A percentile compares a stretch with the other conserved stretches of the same genome.
Conservation (phyloP, 2,329 filamentous ascomycete species). For the Ophiostoma pallidulum region DNA sequence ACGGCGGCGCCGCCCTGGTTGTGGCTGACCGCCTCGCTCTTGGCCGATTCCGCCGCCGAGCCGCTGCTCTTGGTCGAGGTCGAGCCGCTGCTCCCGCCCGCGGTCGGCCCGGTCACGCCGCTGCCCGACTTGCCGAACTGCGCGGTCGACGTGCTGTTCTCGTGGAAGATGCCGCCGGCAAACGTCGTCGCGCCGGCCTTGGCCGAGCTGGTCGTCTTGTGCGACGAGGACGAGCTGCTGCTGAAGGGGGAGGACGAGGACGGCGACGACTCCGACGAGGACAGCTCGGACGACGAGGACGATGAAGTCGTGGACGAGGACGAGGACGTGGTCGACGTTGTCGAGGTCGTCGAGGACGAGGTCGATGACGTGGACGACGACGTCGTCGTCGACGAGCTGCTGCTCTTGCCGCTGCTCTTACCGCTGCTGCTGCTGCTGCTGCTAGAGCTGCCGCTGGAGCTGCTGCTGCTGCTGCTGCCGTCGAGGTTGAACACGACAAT, state of each 20-base stretch:
- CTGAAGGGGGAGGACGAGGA: constrained; percentile 10
- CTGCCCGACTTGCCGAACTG: neutral
- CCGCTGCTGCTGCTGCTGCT: constrained; percentile 22
- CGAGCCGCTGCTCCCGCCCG: neutral
- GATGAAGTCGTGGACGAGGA: constrained; percentile 14
- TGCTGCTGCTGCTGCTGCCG: constrained; percentile 25
- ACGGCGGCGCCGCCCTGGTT: constrained; percentile 42
- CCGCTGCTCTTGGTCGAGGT: neutral
- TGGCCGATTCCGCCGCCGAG: constrained; percentile 18
- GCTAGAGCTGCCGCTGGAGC: constrained; percentile 18
- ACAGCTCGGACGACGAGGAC: constrained; percentile 14
- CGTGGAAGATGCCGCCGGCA: constrained; percentile 43
- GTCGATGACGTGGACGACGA: constrained; percentile 19
- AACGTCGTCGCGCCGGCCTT: constrained; percentile 19
- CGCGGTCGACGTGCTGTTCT: constrained; percentile 30
- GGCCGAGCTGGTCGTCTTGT: neutral
- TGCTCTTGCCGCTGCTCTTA: constrained; percentile 23
- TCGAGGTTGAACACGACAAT: constrained; percentile 52
- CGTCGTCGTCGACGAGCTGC: constrained; percentile 15
- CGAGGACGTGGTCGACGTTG: constrained; percentile 21
- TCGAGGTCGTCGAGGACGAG: constrained; percentile 21
- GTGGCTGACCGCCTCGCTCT: constrained; percentile 33
- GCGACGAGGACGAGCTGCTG: constrained; percentile 13
- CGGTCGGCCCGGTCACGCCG: constrained; percentile 2
- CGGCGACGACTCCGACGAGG: constrained; percentile 23